Evolutionary conservation across 441 rosid genomes (phyloP).

Genomic region (Theobroma grandiflorum): DNA sequence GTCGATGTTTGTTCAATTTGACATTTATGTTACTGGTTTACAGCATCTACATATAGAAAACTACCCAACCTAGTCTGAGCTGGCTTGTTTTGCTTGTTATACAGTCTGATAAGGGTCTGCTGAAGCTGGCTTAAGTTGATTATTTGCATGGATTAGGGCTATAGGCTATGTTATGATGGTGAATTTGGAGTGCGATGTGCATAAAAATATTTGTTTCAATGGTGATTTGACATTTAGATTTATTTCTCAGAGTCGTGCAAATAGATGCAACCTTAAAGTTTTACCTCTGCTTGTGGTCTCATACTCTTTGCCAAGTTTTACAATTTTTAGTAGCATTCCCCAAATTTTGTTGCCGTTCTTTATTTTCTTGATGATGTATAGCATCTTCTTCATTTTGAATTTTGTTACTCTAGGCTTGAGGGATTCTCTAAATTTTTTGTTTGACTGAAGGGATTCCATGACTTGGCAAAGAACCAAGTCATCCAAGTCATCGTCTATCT

Average conservation of each 20-base stretch:
- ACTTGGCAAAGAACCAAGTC: neutral
- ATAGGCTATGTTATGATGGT: neutral
- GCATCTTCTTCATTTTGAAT: neutral
- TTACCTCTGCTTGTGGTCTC: neutral
- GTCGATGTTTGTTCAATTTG: neutral
- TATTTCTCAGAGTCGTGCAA: neutral
- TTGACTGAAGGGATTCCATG: neutral
- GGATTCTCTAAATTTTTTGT: neutral
- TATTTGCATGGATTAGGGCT: neutral
- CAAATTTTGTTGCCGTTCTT: neutral
- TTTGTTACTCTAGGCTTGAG: constrained; percentile 8
- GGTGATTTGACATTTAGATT: constrained; percentile 2
- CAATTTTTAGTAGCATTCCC: neutral
- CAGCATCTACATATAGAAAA: neutral
- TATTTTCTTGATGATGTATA: neutral
- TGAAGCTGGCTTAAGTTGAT: neutral
- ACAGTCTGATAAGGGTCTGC: neutral
- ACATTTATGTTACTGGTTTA: neutral
- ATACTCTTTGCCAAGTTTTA: neutral
- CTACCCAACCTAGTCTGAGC: neutral
- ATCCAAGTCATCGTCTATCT: neutral
- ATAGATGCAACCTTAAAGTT: neutral
- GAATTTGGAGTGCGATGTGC: constrained; percentile 3
- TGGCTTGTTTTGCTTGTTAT: neutral
- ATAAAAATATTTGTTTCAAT: neutral